These are phyloP conservation scores for Ceratocystis papillata DNA, from an alignment of 2,329 filamentous ascomycete genomes.

Conservation along the genomic window DNA sequence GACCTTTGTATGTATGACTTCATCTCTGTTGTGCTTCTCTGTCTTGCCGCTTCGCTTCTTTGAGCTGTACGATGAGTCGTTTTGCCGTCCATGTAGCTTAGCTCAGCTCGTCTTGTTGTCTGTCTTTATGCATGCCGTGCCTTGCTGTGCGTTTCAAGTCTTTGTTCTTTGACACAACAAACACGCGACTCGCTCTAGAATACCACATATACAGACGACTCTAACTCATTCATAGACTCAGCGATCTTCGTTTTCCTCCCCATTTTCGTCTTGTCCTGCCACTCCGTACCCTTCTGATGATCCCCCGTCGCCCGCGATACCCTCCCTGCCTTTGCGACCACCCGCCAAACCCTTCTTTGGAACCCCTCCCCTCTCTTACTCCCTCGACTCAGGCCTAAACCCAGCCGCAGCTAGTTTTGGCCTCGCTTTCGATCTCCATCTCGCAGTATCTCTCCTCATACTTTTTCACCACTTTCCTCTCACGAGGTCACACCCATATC, in stretches of 20 bases:
- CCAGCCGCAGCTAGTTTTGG: background rate
- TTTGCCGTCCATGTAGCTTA: background rate
- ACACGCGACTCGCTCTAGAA: background rate
- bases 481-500: background rate
- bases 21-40: background rate
- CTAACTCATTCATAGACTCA: background rate
- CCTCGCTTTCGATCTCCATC: background rate
- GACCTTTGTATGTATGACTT: background rate
- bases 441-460: background rate
- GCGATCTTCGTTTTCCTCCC: background rate
- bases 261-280: background rate
- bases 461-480: background rate
- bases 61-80: background rate
- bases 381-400: background rate
- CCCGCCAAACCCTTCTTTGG: background rate
- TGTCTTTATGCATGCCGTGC: background rate
- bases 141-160: constrained; percentile 3
- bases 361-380: background rate
- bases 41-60: background rate
- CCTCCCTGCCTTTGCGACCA: background rate
- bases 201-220: background rate
- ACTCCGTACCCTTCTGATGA: background rate
- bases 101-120: background rate
- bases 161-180: constrained; percentile 5
- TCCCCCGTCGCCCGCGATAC: background rate